Base-by-base conservation (phyloP, 2,329 filamentous ascomycete genomes). In the Aspergillaceae sp. region DNA sequence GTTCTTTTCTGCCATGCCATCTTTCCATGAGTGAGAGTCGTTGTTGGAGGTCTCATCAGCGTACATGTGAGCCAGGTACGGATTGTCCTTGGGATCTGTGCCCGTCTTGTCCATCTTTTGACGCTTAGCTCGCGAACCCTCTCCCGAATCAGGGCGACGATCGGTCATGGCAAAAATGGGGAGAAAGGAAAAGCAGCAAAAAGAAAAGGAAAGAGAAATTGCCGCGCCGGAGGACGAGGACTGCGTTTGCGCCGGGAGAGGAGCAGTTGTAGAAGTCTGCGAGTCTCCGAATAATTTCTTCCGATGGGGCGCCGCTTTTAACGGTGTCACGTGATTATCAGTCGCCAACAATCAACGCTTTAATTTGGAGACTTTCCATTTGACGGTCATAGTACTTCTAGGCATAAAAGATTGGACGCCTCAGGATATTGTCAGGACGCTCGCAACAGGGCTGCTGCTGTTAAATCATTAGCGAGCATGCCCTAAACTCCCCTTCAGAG, bases 61-160 rank as follows among this genome's bases (percentile, higher is more conserved):
- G 68, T 91, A 82, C 80, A 86, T 85, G 69, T 98, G 92, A 47
- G 89, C 87, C 51, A 98, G 81, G 73, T 98, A 97, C 1, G 87
- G 87, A 65, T 97, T 97, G 63, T 78, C 62, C 48, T 71, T 70
- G 45, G 78, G 77, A 61, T 80, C 75, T 52, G 66, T 69, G 50
- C 69, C 68, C 55, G 65, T 54, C 56, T 58, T 62, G 42, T 68
- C 62, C 53, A 73, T 74, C 62, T 79, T 79, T 59, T 76, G 72
- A 50, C 74, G 75, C 69, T 76, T 83, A 55, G 67, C 66, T 56
- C 75, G 71, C 52, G 68, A 67, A 56, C 71, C 69, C 51, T 67
- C 70, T 50, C 75, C 71, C 44, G 67, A 63, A 52, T 76, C 72
- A 62, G 71, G 72, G 66, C 76, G 78, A 69, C 73, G 75, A 68